Evolutionary conservation across 306 rosid species (phyloP), one percentile per base, ranked within the genome.

Genomic region (Oxytropis ochrocephala): DNA sequence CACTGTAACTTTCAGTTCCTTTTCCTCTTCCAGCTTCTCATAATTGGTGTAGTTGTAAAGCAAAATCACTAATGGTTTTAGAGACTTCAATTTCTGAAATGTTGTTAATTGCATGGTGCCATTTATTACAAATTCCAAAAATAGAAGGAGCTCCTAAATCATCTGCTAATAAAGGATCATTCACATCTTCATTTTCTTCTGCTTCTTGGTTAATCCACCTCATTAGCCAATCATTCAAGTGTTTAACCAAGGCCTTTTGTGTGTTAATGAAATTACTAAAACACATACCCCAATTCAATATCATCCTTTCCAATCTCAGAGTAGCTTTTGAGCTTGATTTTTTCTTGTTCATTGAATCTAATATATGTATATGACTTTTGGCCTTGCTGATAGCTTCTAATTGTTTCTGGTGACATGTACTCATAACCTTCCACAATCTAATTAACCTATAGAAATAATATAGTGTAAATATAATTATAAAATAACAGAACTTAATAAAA

Each of bases 141-240:
- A 71, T 65, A 7, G 74, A 69, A 51, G 76, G 83, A 32, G 76
- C 57, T 61, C 47, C 76, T 24, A 12, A 44, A 12, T 65, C 60
- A 57, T 65, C 51, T 58, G 64, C 65, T 13, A 67, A 72, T 30
- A 21, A 42, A 66, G 75, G 58, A 53, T 42, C 43, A 54, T 0
- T 13, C 32, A 72, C 44, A 46, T 64, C 44, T 55, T 36, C 51
- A 59, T 17, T 13, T 67, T 71, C 70, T 70, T 75, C 75, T 43
- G 60, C 36, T 64, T 75, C 75, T 19, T 24, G 59, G 32, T 5
- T 16, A 17, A 68, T 58, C 30, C 55, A 46, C 72, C 65, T 80
- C 35, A 11, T 32, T 43, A 58, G 84, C 84, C 84, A 80, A 64
- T 52, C 72, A 30, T 76, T 59, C 78, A 80, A 76, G 72, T 71